Evolutionary conservation across 306 rosid genomes (phyloP).

Genomic region (Ochetophila trinervis): DNA sequence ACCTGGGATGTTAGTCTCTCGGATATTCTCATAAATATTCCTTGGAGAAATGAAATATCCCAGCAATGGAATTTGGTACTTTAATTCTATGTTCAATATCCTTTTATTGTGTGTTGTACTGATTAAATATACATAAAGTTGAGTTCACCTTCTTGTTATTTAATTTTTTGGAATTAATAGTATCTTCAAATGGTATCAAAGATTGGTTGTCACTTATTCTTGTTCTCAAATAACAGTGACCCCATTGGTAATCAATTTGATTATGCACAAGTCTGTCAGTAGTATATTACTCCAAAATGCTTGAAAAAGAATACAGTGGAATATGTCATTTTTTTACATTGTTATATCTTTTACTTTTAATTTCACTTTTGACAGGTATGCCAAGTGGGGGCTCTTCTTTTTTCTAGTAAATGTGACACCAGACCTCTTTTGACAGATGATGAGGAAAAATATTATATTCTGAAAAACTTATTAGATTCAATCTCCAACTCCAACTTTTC

Average conservation of each 20-base stretch:
- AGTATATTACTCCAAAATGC: no score
- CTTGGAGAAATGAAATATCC: slow-evolving; percentile 49
- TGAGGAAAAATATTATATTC: slow-evolving; percentile 31
- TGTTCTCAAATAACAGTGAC: no score
- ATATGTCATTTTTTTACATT: background rate
- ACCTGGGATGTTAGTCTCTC: slow-evolving; percentile 64
- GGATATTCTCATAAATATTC: slow-evolving; percentile 50
- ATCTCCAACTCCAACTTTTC: slow-evolving; percentile 25
- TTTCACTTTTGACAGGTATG: slow-evolving; percentile 47
- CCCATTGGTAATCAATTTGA: no score
- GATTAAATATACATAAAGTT: no score
- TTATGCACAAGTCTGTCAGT: no score
- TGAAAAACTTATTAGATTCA: slow-evolving; percentile 47
- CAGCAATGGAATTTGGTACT: slow-evolving; percentile 62
- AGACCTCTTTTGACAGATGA: slow-evolving; percentile 37
- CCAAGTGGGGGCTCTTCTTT: slow-evolving; percentile 43
- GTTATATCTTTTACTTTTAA: slow-evolving; percentile 13
- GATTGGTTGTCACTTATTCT: no score
- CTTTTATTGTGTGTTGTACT: no score
- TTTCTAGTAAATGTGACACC: slow-evolving; percentile 38
- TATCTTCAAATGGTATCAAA: no score
- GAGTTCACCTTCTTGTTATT: no score
- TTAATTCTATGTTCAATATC: background rate
- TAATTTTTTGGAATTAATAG: no score
- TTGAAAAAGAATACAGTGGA: background rate